Evolutionary conservation across 2,329 filamentous ascomycete genomes (phyloP).

Genomic region (Claviceps maximensis): DNA sequence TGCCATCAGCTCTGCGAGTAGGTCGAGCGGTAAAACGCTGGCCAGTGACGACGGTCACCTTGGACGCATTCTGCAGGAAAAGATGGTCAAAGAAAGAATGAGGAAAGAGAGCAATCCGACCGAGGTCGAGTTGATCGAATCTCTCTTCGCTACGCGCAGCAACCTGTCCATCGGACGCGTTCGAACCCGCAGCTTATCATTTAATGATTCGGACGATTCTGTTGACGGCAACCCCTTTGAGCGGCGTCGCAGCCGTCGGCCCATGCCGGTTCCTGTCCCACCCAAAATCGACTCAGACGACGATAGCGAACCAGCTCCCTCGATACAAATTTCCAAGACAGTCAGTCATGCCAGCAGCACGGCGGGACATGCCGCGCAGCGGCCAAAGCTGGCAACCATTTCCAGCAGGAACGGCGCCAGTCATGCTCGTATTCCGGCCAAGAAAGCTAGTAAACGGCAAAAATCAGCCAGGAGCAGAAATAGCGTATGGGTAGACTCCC

Average conservation of each 20-base stretch:
- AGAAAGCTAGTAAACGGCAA: slow-evolving; percentile 17
- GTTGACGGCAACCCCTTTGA: slow-evolving; percentile 16
- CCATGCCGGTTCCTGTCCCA: slow-evolving; percentile 17
- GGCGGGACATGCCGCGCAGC: slow-evolving; percentile 23
- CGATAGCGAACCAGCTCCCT: slow-evolving; percentile 17
- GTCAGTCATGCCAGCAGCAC: slow-evolving; percentile 14
- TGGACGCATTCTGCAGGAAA: slow-evolving; percentile 30
- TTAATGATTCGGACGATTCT: slow-evolving; percentile 24
- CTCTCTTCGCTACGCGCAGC: slow-evolving; percentile 22
- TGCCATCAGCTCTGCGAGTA: slow-evolving; percentile 44
- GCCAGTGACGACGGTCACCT: slow-evolving; percentile 28
- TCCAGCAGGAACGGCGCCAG: slow-evolving; percentile 25
- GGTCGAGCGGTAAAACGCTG: slow-evolving; percentile 32
- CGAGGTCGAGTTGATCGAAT: slow-evolving; percentile 31
- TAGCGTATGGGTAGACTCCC: slow-evolving; percentile 17
- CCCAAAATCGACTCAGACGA: slow-evolving; percentile 21
- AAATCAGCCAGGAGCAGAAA: slow-evolving; percentile 17
- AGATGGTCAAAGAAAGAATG: slow-evolving; percentile 32
- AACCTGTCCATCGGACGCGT: slow-evolving; percentile 19
- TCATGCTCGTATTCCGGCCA: slow-evolving; percentile 17
- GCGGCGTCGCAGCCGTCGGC: slow-evolving; percentile 14
- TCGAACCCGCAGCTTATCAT: slow-evolving; percentile 25
- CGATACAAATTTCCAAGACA: slow-evolving; percentile 13
- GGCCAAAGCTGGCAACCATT: slow-evolving; percentile 34
- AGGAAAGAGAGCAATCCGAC: slow-evolving; percentile 27